Percentiles rank a stretch among this genome's conserved stretches.
phyloP scores from a whole-genome alignment of 2,329 filamentous ascomycete species.

The Penicillium verrucosum region DNA sequence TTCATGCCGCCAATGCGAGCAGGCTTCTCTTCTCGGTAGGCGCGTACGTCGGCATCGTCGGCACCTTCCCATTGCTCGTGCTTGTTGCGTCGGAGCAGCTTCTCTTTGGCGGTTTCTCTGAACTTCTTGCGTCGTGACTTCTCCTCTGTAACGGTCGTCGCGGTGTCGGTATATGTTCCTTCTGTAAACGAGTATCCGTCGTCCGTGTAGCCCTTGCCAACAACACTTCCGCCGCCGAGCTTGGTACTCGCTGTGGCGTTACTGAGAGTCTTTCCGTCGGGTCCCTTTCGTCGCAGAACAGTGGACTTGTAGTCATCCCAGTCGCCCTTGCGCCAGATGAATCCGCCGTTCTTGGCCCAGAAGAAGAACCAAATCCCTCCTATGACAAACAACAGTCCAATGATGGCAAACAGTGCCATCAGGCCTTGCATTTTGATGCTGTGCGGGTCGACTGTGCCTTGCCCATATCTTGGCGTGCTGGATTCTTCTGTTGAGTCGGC shows the following conservation, averaged over 20 bases:
- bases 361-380: constrained; percentile 96
- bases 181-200: constrained; percentile 53
- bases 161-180: constrained; percentile 40
- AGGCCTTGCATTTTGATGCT: constrained; percentile 59
- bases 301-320: constrained; percentile 99
- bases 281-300: constrained; percentile 81
- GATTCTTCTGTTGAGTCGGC: constrained; percentile 19
- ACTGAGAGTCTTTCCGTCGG: constrained; percentile 80
- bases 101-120: constrained; percentile 38
- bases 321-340: constrained; percentile 77
- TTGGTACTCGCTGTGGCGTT: constrained; percentile 79
- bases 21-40: constrained; percentile 81
- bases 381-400: constrained; percentile 72
- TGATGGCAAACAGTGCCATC: constrained; percentile 79
- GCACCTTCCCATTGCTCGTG: constrained; percentile 58
- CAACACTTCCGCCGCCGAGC: constrained; percentile 78
- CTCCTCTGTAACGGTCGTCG: constrained; percentile 41
- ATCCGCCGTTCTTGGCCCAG: constrained; percentile 94
- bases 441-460: constrained; percentile 41
- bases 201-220: constrained; percentile 63
- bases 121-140: constrained; percentile 29
- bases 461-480: constrained; percentile 23
- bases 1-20: constrained; percentile 89
- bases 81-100: constrained; percentile 37
- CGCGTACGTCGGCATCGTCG: constrained; percentile 67